These are phyloP conservation scores for Solanum tarapatanum DNA, from an alignment of 257 asterid species.

Conservation along the genomic window DNA sequence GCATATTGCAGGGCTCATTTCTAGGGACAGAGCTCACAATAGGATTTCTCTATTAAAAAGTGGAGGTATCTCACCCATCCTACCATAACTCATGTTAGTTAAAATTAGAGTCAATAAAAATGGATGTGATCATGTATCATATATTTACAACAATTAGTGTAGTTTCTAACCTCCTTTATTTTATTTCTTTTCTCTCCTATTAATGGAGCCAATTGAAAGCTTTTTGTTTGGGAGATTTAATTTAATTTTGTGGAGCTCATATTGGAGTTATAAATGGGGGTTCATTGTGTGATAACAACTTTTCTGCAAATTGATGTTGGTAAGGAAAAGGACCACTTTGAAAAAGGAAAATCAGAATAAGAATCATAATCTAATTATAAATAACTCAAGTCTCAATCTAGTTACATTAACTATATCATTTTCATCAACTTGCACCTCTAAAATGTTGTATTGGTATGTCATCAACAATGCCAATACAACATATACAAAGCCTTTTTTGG, in stretches of 20 bases:
- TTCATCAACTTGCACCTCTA: neutral
- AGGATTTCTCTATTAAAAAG: neutral
- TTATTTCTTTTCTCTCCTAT: neutral
- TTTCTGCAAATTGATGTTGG: neutral
- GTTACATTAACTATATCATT: neutral
- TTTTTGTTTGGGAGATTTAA: neutral
- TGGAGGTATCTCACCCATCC: neutral
- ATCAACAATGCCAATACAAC: neutral
- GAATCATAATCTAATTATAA: neutral
- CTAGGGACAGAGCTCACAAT: neutral
- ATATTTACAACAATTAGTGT: neutral
- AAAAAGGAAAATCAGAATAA: neutral
- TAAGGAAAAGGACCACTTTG: neutral
- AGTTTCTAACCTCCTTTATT: neutral
- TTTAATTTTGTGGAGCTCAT: neutral
- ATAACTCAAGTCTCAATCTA: neutral
- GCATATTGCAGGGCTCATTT: neutral
- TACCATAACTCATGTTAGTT: neutral
- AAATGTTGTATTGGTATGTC: neutral
- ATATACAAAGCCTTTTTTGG: neutral
- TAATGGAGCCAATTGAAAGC: neutral
- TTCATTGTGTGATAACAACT: neutral
- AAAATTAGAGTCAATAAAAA: neutral
- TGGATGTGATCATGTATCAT: neutral
- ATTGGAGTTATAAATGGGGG: neutral